A percentile compares a stretch with the other conserved stretches of the same genome.
These are phyloP conservation scores for Colletotrichum siamense DNA, from an alignment of 2,329 filamentous ascomycete genomes.

Conservation along the genomic window DNA sequence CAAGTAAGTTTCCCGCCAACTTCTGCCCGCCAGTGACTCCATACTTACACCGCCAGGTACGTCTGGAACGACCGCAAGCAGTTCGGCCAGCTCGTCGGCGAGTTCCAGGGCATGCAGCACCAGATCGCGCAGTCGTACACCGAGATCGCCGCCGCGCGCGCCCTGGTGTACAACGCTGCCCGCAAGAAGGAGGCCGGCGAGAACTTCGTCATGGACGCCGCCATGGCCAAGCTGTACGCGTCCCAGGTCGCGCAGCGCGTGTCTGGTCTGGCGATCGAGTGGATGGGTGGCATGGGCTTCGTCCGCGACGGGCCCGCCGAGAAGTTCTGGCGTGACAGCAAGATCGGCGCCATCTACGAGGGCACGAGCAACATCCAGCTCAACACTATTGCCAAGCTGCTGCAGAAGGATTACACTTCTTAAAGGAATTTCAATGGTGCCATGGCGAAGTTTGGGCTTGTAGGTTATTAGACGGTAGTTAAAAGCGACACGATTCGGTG, in stretches of 20 bases:
- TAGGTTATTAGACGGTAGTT: constrained; percentile 17
- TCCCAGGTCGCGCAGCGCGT: constrained; percentile 92
- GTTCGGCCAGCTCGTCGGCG: constrained; percentile 90
- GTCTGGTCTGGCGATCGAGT: constrained; percentile 87
- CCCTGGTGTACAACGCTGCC: constrained; percentile 93
- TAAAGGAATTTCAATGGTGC: constrained; percentile 23
- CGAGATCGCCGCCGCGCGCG: constrained; percentile 89
- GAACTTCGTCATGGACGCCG: constrained; percentile 93
- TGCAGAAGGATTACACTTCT: constrained; percentile 66
- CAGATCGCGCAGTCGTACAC: constrained; percentile 96
- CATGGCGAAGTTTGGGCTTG: neutral
- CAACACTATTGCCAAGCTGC: constrained; percentile 67
- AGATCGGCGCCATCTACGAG: constrained; percentile 98
- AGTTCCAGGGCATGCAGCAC: constrained; percentile 99
- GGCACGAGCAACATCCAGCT: constrained; percentile 82
- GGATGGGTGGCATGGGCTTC: constrained; percentile 99
- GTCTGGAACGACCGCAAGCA: constrained; percentile 99
- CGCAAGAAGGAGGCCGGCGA: constrained; percentile 98
- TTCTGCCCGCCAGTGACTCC: neutral
- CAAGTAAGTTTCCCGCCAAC: constrained; percentile 50
- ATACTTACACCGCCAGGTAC: constrained; percentile 58
- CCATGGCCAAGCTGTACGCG: constrained; percentile 97
- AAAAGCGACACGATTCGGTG: constrained; percentile 21
- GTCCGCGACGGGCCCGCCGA: constrained; percentile 95
- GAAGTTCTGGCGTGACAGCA: constrained; percentile 97